A percentile compares a stretch with the other conserved stretches of the same genome.
These are phyloP conservation scores for Bromus sterilis DNA, from an alignment of 176 grass and related monocot species.

Conservation along the genomic window DNA sequence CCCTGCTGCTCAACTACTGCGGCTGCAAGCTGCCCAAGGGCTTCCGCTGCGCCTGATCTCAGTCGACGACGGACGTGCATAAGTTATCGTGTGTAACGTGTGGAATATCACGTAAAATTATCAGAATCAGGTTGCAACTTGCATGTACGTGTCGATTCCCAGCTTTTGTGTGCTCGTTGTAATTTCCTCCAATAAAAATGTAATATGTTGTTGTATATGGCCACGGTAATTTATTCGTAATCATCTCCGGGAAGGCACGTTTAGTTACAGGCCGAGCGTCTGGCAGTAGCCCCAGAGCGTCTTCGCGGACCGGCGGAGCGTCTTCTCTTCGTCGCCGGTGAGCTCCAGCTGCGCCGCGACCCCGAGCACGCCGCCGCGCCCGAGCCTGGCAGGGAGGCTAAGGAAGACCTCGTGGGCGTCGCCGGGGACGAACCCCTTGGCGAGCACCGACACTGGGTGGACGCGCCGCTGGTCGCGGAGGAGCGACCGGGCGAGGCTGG, in stretches of 20 bases:
- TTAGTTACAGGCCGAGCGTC: conserved; percentile 3
- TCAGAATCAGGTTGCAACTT: too few relatives aligned
- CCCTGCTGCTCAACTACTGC: conserved; percentile 67
- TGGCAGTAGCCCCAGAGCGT: conserved; percentile 26
- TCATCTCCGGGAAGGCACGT: background rate
- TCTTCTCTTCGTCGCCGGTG: conserved; percentile 29
- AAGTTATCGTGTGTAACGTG: background rate
- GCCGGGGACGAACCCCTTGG: conserved; percentile 33
- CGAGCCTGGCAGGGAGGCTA: conserved; percentile 43
- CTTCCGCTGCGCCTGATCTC: conserved; percentile 38
- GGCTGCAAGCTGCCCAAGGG: conserved; percentile 38
- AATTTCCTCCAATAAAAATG: background rate
- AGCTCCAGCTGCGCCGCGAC: conserved; percentile 26
- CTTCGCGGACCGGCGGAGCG: conserved; percentile 20
- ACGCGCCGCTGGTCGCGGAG: conserved; percentile 42
- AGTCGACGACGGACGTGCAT: background rate
- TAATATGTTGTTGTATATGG: background rate
- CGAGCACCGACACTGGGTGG: conserved; percentile 48
- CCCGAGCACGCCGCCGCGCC: conserved; percentile 21
- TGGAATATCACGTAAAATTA: too few relatives aligned
- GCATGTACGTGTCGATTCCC: background rate
- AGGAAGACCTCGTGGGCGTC: conserved; percentile 41
- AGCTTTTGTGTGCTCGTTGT: background rate
- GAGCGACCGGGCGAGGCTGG: conserved; percentile 39
- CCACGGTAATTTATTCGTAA: background rate